A percentile compares a stretch with the other conserved stretches of the same genome.
These are phyloP conservation scores for Corinectria fuckeliana DNA, from an alignment of 2,329 filamentous ascomycete genomes.

Conservation along the genomic window DNA sequence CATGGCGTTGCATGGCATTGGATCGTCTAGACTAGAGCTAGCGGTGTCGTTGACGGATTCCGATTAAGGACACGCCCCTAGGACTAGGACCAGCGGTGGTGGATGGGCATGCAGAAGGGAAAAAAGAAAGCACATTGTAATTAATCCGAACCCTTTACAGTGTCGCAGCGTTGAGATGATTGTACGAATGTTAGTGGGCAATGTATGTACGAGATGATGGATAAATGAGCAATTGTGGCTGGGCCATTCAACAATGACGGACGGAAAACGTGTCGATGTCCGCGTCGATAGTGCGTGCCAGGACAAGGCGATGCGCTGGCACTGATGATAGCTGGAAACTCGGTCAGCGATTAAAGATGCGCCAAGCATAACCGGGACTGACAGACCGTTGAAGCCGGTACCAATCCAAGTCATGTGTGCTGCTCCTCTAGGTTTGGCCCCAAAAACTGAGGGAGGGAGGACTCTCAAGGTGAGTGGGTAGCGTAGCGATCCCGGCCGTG, in stretches of 20 bases:
- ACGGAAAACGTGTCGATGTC: constrained; percentile 27
- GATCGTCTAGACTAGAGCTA: no score
- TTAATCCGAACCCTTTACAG: neutral
- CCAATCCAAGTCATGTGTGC: constrained; percentile 29
- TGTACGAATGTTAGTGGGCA: neutral
- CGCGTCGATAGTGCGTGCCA: constrained; percentile 19
- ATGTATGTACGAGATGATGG: neutral
- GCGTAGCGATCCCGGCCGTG: constrained; percentile 3
- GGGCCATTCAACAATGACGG: constrained; percentile 26
- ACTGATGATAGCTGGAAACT: constrained; percentile 27
- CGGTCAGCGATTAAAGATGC: constrained; percentile 30
- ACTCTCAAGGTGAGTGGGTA: neutral
- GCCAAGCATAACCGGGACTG: constrained; percentile 21
- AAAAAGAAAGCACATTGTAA: constrained; percentile 22
- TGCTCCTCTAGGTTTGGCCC: no score
- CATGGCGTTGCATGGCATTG: constrained; percentile 2
- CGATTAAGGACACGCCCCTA: constrained; percentile 28
- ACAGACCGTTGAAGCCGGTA: constrained; percentile 16
- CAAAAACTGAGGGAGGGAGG: neutral
- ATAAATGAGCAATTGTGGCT: neutral
- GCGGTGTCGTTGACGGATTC: neutral
- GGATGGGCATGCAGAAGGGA: constrained; percentile 5
- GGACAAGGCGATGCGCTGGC: constrained; percentile 33
- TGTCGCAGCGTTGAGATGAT: neutral
- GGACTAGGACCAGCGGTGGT: neutral